Base-by-base conservation (phyloP, 345 rosid species). In the Schrenkiella parvula region DNA sequence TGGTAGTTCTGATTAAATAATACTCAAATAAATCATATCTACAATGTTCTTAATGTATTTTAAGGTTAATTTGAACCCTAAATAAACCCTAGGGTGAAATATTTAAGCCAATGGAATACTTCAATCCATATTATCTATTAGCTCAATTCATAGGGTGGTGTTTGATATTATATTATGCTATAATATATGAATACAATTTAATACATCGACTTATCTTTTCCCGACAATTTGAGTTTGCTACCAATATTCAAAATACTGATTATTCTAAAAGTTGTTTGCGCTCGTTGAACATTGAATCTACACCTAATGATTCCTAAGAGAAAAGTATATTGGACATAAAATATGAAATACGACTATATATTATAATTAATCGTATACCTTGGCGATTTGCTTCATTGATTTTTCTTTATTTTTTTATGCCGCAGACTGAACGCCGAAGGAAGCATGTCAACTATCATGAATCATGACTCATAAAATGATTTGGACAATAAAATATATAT, bases 371-470 rank as follows among this genome's bases (percentile, higher is more conserved):
- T 38, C 8, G 32, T 19, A 31, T 8, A 19, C 42, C 19, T 18
- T 6, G 47, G 54, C 17, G 46, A 22, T 47, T 34, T 64, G 43
- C 22, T 21, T 32, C 1, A n/a, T n/a, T n/a, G n/a, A n/a, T n/a
- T n/a, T n/a, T 43, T 26, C 22, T 9, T 35, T 19, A 0, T 5
- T 22, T 66, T 25, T 22, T 66, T 51, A 66, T 2, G 61, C 61
- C 37, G 26, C 50, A 51, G 46, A 65, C 22, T 65, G 59, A 50
- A 34, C 35, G 47, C 59, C 59, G 42, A 37, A 31, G 25, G 42
- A 64, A 44, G 70, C 70, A 65, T n/a, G 59, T 35, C 70, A 65
- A 65, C 46, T 65, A 65, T 65, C 58, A 65, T 47, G 43, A 50
- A 22, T 63, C 54, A 63, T 62, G 67, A 63, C 53, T 43, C 67